Evolutionary conservation across 805 yeast genomes (phyloP).

Genomic region (Tetrapisispora iriomotensis): DNA sequence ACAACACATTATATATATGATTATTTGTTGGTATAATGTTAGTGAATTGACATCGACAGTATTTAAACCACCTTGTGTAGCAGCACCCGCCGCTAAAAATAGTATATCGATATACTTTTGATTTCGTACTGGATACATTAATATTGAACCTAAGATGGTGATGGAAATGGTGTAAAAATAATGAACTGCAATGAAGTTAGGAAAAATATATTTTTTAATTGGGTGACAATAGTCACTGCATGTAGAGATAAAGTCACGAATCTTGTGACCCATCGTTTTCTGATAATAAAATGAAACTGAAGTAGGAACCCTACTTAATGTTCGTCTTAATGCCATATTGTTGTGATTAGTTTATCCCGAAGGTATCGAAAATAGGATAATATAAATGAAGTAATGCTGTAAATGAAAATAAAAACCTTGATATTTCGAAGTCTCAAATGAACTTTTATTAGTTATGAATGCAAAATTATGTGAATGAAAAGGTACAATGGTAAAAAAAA

Average conservation of each 20-base stretch:
- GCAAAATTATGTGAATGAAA: too few relatives aligned
- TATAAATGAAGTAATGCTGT: too few relatives aligned
- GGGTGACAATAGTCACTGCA: conserved; percentile 28
- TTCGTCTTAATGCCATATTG: conserved; percentile 8
- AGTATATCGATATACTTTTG: conserved; percentile 65
- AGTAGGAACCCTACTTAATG: conserved; percentile 18
- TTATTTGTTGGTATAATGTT: conserved; percentile 69
- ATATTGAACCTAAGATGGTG: conserved; percentile 58
- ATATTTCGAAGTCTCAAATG: too few relatives aligned
- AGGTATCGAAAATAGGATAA: neutral
- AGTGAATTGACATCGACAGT: conserved; percentile 60
- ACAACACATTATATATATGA: conserved; percentile 50
- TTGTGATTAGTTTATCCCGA: neutral
- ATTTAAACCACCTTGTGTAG: conserved; percentile 89
- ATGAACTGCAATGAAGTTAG: conserved; percentile 49
- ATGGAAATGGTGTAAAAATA: conserved; percentile 57
- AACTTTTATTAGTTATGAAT: too few relatives aligned
- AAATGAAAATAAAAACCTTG: too few relatives aligned
- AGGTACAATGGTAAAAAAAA: too few relatives aligned
- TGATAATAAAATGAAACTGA: conserved; percentile 18
- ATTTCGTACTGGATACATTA: conserved; percentile 68
- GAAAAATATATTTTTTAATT: conserved; percentile 31
- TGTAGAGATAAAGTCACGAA: conserved; percentile 31
- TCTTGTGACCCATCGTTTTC: conserved; percentile 32
- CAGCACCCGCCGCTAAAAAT: conserved; percentile 64